phyloP scores from a whole-genome alignment of 495 filamentous ascomycete genomes.

The Aspergillus homomorphus region DNA sequence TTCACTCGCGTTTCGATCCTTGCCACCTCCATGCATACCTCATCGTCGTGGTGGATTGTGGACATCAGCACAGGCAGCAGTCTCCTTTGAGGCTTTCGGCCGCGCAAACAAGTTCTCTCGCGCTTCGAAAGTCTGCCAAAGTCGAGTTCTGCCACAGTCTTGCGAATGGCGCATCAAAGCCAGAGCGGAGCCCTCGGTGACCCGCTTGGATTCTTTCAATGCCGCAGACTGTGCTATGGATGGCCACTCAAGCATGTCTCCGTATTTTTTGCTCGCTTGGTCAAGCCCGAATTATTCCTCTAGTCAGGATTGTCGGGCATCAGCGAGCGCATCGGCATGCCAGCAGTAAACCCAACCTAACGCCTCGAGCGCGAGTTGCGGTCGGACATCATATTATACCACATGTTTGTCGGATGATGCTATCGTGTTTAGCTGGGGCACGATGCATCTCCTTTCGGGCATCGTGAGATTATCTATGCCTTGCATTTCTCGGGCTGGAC shows the following conservation, averaged over 20 bases:
- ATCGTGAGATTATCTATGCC: neutral
- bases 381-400: neutral
- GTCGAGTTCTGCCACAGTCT: constrained; percentile 48
- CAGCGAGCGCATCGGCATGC: constrained; percentile 64
- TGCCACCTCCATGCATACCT: constrained; percentile 27
- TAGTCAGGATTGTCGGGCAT: constrained; percentile 37
- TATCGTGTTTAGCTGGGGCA: neutral
- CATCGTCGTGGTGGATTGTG: constrained; percentile 23
- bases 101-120: constrained; percentile 25
- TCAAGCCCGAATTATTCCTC: constrained; percentile 16
- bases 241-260: constrained; percentile 28
- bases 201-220: constrained; percentile 22
- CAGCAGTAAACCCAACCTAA: constrained; percentile 27
- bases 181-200: constrained; percentile 18
- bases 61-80: constrained; percentile 31
- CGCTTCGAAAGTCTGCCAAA: constrained; percentile 37
- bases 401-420: neutral
- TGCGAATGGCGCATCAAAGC: constrained; percentile 27
- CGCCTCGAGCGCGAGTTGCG: neutral
- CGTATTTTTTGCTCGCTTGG: constrained; percentile 24
- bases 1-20: constrained; percentile 35
- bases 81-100: constrained; percentile 43
- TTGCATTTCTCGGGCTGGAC: neutral
- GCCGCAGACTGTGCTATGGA: constrained; percentile 39
- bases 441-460: neutral